Evolutionary conservation across 176 grass and related monocot genomes (phyloP).

Genomic region (Phoenix roebelenii): DNA sequence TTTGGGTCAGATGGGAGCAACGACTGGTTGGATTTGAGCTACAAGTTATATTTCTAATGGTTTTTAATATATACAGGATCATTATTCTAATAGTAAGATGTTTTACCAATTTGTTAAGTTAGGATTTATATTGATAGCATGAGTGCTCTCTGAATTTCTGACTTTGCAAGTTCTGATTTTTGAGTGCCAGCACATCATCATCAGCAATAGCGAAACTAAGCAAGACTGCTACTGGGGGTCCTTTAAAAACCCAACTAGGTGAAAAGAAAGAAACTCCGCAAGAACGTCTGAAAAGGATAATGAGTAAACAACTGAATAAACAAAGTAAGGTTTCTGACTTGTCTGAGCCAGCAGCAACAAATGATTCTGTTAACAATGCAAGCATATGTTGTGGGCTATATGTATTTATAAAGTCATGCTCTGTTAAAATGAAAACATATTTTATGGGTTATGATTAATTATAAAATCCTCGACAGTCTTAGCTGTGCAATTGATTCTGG

Average conservation of each 20-base stretch:
- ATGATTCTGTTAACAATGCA: background rate
- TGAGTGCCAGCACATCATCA: conserved; percentile 29
- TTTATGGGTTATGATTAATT: background rate
- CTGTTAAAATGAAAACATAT: no score
- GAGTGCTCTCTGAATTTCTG: background rate
- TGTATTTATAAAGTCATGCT: background rate
- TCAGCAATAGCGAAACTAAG: conserved; percentile 82
- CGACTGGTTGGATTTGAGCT: no score
- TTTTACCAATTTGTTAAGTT: no score
- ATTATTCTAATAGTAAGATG: no score
- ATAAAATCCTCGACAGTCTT: background rate
- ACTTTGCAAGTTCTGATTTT: conserved; percentile 16
- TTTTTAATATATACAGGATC: no score
- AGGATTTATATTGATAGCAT: no score
- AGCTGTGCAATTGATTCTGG: background rate
- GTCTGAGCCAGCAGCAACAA: conserved; percentile 6
- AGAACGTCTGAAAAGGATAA: conserved; percentile 97
- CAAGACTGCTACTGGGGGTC: conserved; percentile 49
- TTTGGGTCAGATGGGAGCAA: no score
- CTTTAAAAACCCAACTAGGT: conserved; percentile 45
- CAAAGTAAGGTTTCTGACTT: conserved; percentile 70
- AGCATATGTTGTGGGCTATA: no score
- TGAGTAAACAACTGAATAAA: conserved; percentile 99
- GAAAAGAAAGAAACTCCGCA: conserved; percentile 99
- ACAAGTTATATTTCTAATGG: no score